These are phyloP conservation scores for Setaria italica DNA, from an alignment of 202 grass and related monocot genomes.

Conservation along the genomic window DNA sequence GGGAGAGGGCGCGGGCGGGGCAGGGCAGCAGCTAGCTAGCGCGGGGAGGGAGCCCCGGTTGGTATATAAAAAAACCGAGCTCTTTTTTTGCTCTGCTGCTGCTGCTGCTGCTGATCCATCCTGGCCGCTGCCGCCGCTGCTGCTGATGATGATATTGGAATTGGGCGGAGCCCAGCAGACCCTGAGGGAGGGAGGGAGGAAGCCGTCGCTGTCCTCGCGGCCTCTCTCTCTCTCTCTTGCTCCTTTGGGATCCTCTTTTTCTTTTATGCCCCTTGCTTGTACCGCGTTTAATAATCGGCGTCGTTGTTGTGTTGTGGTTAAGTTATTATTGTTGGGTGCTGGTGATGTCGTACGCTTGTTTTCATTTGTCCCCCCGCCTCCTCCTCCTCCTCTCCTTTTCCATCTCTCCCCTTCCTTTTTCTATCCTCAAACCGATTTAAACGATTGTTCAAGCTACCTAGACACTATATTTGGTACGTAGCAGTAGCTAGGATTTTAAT, in stretches of 20 bases:
- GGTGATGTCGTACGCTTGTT: constrained; percentile 64
- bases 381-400: constrained; percentile 11
- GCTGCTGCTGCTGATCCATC: constrained; percentile 50
- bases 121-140: constrained; percentile 13
- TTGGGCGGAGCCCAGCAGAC: constrained; percentile 49
- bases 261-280: constrained; percentile 40
- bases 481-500: not conserved
- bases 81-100: constrained; percentile 26
- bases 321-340: constrained; percentile 63
- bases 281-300: constrained; percentile 53
- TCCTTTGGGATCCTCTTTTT: constrained; percentile 45
- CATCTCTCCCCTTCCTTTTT: constrained; percentile 15
- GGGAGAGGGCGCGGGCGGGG: not conserved
- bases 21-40: constrained; percentile 2
- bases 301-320: constrained; percentile 64
- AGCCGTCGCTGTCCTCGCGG: constrained; percentile 65
- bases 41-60: constrained; percentile 28
- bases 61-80: constrained; percentile 42
- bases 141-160: constrained; percentile 59
- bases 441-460: not conserved
- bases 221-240: constrained; percentile 22
- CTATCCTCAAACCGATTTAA: not conserved
- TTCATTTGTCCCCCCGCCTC: constrained; percentile 40
- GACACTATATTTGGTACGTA: not conserved
- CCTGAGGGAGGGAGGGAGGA: constrained; percentile 46